Percentiles rank a stretch among this genome's conserved stretches.
Conservation (phyloP, 768 basidiomycete genomes). For the Termitomyces titanicus region DNA sequence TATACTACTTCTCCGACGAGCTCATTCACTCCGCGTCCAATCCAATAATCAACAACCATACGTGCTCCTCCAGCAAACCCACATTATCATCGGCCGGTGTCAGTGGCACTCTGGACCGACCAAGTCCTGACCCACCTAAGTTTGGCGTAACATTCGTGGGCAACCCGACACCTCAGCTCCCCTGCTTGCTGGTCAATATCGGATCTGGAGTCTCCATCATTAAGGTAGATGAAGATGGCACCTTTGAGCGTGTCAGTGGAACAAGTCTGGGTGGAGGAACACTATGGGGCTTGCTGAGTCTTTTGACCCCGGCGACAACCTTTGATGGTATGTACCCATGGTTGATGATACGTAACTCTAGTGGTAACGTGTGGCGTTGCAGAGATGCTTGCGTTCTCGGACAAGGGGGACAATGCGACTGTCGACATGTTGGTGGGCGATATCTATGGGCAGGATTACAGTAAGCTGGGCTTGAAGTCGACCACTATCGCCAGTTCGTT, state of each 20-base stretch:
- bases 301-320: slow-evolving; percentile 90
- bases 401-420: slow-evolving; percentile 86
- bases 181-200: slow-evolving; percentile 96
- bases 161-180: slow-evolving; percentile 82
- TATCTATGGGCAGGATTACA: slow-evolving; percentile 98
- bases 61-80: slow-evolving; percentile 16
- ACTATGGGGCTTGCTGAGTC: slow-evolving; percentile 90
- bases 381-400: slow-evolving; percentile 97
- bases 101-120: slow-evolving; percentile 57
- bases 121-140: slow-evolving; percentile 86
- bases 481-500: slow-evolving; percentile 98
- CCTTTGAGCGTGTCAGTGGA: slow-evolving; percentile 94
- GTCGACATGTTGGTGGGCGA: slow-evolving; percentile 99
- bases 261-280: slow-evolving; percentile 98
- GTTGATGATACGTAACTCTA: slow-evolving; percentile 3
- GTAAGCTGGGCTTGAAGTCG: slow-evolving; percentile 91
- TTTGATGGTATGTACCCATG: slow-evolving; percentile 81
- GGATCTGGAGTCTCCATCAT: slow-evolving; percentile 97
- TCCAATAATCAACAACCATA: slow-evolving; percentile 8
- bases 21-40: slow-evolving; percentile 66
- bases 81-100: slow-evolving; percentile 6
- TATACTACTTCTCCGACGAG: slow-evolving; percentile 98
- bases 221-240: slow-evolving; percentile 93
- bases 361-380: slow-evolving; percentile 10
- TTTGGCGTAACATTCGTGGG: slow-evolving; percentile 87